Base-by-base conservation (phyloP, 768 basidiomycete species). In the Lentinula lateritia region DNA sequence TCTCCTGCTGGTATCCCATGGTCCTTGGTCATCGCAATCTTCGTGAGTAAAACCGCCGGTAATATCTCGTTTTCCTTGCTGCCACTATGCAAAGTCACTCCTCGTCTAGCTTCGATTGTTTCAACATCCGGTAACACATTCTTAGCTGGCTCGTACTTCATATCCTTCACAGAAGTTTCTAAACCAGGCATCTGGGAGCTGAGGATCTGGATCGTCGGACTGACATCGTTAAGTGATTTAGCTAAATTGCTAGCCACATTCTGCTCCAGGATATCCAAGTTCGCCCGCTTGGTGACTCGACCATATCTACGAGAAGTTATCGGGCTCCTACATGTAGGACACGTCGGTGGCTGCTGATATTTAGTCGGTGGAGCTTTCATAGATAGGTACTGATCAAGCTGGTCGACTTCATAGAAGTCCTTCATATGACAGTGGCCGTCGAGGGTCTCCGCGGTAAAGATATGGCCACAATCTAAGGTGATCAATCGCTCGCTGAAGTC, bases 401-500 rank as follows among this genome's bases (percentile, higher is more conserved):
- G 56, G 3, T 77, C 71, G 54, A 69, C 67, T 1, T 60, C 64
- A 67, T 90, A 90, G 66, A 80, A 86, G 3, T 81, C 77, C 0
- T 55, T 50, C 70, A 90, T 75, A 13, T 72, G 67, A 63, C 81
- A 84, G 46, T 78, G 73, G 0, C 87, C 88, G 64, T 91, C 89
- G 18, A 91, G 75, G 0, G 86, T 87, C 68, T 88, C 88, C 15
- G 88, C 81, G 0, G 89, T 90, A 69, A 91, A 89, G 2, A 80
- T 71, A 68, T 91, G 89, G 0, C 79, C 64, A 67, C 89, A 90
- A 16, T 72, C 72, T 0, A 89, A 76, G 1, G 87, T 86, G 66
- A 90, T 85, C 55, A 85, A 66, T 10, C 83, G 69, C 41, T 84
- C 80, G 62, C 84, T 82, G 35, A 83, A 52, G 2, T 73, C 70